Conservation (phyloP, 805 yeast species). For the Ogataea pilisensis region DNA sequence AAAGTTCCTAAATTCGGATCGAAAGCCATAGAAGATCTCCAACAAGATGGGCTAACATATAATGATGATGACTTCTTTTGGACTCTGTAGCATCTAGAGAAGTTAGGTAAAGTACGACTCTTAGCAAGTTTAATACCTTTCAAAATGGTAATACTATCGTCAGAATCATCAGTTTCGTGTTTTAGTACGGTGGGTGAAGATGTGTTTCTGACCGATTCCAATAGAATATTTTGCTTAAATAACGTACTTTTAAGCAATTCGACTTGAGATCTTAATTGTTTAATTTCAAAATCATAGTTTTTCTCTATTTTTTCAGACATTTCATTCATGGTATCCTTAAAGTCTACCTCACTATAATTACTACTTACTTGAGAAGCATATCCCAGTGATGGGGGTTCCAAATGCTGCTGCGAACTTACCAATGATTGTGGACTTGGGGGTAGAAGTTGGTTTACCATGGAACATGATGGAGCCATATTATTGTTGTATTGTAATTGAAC, state of each 20-base stretch:
- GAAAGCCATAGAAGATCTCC: constrained; percentile 12
- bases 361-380: background rate
- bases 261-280: background rate
- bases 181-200: background rate
- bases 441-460: background rate
- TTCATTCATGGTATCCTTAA: background rate
- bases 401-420: background rate
- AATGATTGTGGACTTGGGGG: background rate
- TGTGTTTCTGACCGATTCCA: too few relatives aligned
- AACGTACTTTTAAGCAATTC: background rate
- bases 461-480: background rate
- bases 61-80: constrained; percentile 6
- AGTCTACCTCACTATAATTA: background rate
- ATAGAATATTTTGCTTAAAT: too few relatives aligned
- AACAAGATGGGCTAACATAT: constrained; percentile 15
- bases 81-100: constrained; percentile 4
- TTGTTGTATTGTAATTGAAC: background rate
- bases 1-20: constrained; percentile 8
- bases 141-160: background rate
- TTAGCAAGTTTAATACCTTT: constrained; percentile 1
- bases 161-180: background rate
- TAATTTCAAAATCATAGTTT: background rate
- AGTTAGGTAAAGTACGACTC: background rate
- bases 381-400: background rate
- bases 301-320: background rate